Evolutionary conservation across 148 eudicot species (phyloP), one percentile per base, ranked within the genome.

Genomic region (Polygonum aviculare): DNA sequence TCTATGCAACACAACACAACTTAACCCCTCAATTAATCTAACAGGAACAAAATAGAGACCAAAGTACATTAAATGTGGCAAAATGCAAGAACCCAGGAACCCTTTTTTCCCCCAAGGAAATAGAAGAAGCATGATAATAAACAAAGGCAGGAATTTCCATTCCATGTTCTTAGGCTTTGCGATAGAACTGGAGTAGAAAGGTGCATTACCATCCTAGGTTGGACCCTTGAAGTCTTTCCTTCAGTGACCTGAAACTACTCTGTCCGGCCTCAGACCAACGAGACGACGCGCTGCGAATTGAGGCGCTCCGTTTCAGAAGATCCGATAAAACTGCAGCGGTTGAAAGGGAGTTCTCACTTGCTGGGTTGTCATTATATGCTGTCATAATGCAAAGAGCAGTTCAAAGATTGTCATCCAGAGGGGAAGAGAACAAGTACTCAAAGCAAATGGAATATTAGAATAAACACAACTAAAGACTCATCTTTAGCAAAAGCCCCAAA

Each of bases 311-410:
- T 72, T 82, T 86, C 12, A 88, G 67, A 49, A 91, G 81, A 80
- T 91, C 95, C n/a, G 98, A 84, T 73, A 87, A 75, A 38, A 86
- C 78, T 19, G 91, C 83, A 39, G 95, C 79, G 50, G 83, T 86
- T 9, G 84, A 77, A 51, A 76, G 55, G 16, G 86, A 80, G 72
- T 67, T 67, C 19, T 84, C 88, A 50, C 75, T 86, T 22, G 26
- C 76, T 51, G 86, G 82, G 78, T 80, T 71, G 60, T 88, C 98
- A 55, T 85, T 87, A 40, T 94, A 94, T 18, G 87, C 98, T 91
- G 87, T 83, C 82, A 75, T 39, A 67, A 67, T 14, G 2, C 12
- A 19, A 40, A 19, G 47, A 26, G 10, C 21, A 18, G 35, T 8
- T 33, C 26, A 67, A 19, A 22, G 65, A 21, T 22, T 57, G 65